Evolutionary conservation across 495 filamentous ascomycete species (phyloP), one percentile per base, ranked within the genome.

Genomic region (Annulohypoxylon stygium): DNA sequence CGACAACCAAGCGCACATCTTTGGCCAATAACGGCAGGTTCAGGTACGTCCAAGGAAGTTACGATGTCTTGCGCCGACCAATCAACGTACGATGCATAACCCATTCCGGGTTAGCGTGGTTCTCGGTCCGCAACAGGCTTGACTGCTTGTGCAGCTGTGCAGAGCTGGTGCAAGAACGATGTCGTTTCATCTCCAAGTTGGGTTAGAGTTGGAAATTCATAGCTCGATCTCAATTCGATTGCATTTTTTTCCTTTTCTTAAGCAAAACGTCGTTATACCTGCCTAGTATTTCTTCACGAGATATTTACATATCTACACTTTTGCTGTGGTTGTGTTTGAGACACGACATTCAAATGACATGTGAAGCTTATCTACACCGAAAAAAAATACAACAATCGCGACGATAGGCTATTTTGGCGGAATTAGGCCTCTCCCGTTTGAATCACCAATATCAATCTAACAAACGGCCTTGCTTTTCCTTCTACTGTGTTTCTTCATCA

Each of bases 71-170:
- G 57, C 55, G 45, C 34, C 67, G 54, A 45, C 72, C 72, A 75
- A 75, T 75, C 63, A 75, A 75, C 72, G 39, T 75, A 68, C 16
- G 67, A 75, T 65, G 23, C 33, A 67, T 25, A 23, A 8, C 54
- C 72, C 3, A 16, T 61, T 60, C 55, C 3, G 2, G 72, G 64
- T 67, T 75, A 75, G 72, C n/a, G 23, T 8, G 25, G 33, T 63
- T 14, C 45, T n/a, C 58, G 59, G 63, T 67, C 72, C 58, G 67
- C 67, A 54, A 62, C 63, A 54, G 54, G 67, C 67, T 63, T 43
- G 16, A 39, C 61, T 6, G 41, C 18, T 69, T 57, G 43, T 39
- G n/a, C 41, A 45, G 41, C n/a, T 45, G 41, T 45, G 41, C 41
- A 45, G 16, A 45, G 41, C n/a, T 45, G 43, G 43, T 58, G 20